phyloP scores from a whole-genome alignment of 164 flowering plant species.

The Nymphaea colorata region DNA sequence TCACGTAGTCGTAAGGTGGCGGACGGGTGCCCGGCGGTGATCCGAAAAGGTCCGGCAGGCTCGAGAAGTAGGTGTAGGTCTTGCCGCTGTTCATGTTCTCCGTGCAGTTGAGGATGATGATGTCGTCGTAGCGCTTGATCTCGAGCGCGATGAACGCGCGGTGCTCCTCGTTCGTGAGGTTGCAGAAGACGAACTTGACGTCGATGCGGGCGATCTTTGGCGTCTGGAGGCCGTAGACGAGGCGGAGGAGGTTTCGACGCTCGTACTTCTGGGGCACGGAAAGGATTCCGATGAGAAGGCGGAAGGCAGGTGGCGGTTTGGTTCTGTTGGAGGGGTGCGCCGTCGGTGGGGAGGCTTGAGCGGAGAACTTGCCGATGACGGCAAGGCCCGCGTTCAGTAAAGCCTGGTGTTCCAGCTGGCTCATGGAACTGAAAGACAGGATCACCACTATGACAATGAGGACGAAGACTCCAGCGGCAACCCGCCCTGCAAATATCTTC shows the following conservation, averaged over 20 bases:
- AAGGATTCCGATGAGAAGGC: slow-evolving; percentile 60
- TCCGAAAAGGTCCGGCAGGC: slow-evolving; percentile 34
- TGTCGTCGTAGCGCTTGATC: slow-evolving; percentile 71
- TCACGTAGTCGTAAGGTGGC: slow-evolving; percentile 21
- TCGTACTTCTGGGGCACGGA: slow-evolving; percentile 67
- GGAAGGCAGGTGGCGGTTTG: slow-evolving; percentile 18
- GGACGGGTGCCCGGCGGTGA: background rate
- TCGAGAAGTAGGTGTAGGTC: slow-evolving; percentile 65
- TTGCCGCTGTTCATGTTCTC: slow-evolving; percentile 89
- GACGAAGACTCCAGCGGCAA: background rate
- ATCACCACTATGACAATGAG: background rate
- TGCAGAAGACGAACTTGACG: slow-evolving; percentile 78
- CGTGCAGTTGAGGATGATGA: slow-evolving; percentile 59
- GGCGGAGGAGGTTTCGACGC: slow-evolving; percentile 65
- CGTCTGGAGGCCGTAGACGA: slow-evolving; percentile 53
- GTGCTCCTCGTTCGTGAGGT: slow-evolving; percentile 77
- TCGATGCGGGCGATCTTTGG: slow-evolving; percentile 35
- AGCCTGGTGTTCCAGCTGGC: slow-evolving; percentile 41
- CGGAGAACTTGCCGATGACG: slow-evolving; percentile 15
- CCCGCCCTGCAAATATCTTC: background rate
- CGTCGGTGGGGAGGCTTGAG: background rate
- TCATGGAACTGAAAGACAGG: slow-evolving; percentile 51
- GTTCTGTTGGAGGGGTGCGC: background rate
- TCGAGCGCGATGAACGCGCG: slow-evolving; percentile 55
- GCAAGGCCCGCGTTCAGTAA: slow-evolving; percentile 29